Conservation (phyloP, 2,329 filamentous ascomycete species). For the Akanthomyces dipterigenus region DNA sequence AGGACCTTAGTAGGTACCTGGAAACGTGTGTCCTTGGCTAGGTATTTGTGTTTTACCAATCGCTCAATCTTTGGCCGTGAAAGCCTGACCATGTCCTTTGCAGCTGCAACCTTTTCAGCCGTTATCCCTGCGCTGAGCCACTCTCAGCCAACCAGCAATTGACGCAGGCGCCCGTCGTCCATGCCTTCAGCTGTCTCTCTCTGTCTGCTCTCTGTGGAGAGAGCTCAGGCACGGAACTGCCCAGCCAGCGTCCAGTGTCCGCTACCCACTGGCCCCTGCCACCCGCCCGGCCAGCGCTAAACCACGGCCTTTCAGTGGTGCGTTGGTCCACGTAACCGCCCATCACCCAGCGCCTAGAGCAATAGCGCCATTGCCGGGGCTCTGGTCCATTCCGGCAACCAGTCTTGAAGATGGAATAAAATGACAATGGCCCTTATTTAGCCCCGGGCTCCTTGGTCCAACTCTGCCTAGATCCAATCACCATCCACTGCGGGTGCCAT, state of each 20-base stretch:
- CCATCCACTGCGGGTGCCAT: not conserved
- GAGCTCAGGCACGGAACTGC: not conserved
- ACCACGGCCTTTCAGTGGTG: conserved; percentile 1
- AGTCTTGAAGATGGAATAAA: not conserved
- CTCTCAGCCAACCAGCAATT: too few relatives aligned
- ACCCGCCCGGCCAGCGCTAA: not conserved
- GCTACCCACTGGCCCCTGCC: too few relatives aligned
- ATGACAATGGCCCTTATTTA: too few relatives aligned
- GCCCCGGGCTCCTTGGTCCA: not conserved
- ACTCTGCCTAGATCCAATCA: not conserved
- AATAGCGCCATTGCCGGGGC: not conserved
- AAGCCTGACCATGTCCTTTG: too few relatives aligned
- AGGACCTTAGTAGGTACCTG: too few relatives aligned
- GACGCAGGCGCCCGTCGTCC: not conserved
- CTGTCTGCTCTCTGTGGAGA: not conserved
- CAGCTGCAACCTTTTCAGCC: too few relatives aligned
- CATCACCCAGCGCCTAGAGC: not conserved
- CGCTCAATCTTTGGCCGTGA: too few relatives aligned
- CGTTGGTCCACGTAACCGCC: not conserved
- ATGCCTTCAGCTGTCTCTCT: not conserved
- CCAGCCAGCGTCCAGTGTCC: not conserved
- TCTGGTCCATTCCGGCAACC: not conserved
- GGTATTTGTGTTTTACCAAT: too few relatives aligned
- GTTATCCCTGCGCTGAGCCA: too few relatives aligned
- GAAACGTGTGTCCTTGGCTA: too few relatives aligned